Evolutionary conservation across 1,284 basidiomycete species (phyloP), one percentile per base, ranked within the genome.

Genomic region (Xerocomus nothofagi): DNA sequence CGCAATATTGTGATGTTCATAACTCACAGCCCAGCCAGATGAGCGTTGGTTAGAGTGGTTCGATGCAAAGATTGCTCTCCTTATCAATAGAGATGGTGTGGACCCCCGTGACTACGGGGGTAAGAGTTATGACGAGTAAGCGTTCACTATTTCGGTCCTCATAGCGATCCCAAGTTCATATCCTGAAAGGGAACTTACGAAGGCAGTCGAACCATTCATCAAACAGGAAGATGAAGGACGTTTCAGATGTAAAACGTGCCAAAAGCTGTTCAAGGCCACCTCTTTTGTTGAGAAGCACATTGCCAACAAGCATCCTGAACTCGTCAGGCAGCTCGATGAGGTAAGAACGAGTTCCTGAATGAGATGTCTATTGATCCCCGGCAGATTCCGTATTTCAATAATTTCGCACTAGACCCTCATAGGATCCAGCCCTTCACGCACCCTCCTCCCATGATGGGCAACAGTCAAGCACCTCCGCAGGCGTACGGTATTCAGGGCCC

Each of bases 241-340:
- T 67, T 97, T 91, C 74, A 80, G 95, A 57, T 98, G 94, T 75
- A 94, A 92, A 74, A 88, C 86, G 43, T 98, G 94, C 69, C 84
- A 85, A 70, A 98, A 98, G 74, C 77, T 98, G 15, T 98, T 98
- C 83, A 94, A 93, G 67, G 95, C 93, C 5, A 88, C 91, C 20
- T 85, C 93, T 36, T 98, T 96, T 71, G 89, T 98, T 44, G 91
- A 95, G 73, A 98, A 98, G 73, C 93, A 96, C 66, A 86, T 95
- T 56, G 81, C 86, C 8, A 91, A 91, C 68, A 94, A 94, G 68
- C 93, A 96, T 66, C 73, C 84, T 15, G 93, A 94, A 57, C 73
- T 89, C 10, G 81, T 92, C 50, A 87, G 82, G 59, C 69, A 75
- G 45, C 78, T 91, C n/a, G 87, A 90, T 32, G 87, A 91, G 59